Base-by-base conservation (phyloP, 345 rosid species). In the Viola odorata region DNA sequence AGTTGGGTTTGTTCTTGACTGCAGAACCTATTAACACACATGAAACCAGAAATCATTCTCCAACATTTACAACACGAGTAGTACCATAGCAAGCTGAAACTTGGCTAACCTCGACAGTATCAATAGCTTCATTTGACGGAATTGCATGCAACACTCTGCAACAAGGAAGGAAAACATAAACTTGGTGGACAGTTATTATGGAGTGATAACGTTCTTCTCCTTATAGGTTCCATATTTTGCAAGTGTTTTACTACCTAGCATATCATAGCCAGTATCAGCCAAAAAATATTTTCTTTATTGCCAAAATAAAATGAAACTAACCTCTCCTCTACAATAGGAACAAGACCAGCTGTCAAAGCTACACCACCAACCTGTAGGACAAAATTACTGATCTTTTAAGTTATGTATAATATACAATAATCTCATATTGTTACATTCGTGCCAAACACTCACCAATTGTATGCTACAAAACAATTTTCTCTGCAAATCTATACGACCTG, bases 401-500 rank as follows among this genome's bases (percentile, higher is more conserved):
- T 8, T 36, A 56, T 4, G 45, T 14, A 12, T 39, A 45, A 37
- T 57, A 57, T 11, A 23, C 37, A 47, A 57, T 52, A 37, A 36
- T 23, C 70, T 66, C 16, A 12, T 49, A 54, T n/a, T 10, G 15
- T 40, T 41, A 71, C 37, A 9, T 63, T 56, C 36, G 40, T 37
- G 48, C 64, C 55, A 66, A 53, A 71, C 32, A 55, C 82, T 68
- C 72, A 90, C 97, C 88, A 94, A 56, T 64, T 88, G 95, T 64
- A 94, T 90, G 84, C 88, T 90, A 60, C 87, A 79, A 64, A 90
- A 90, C 57, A 94, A 64, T 78, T 86, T 94, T 69, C 96, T 80
- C 66, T 88, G 90, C 67, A 94, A 90, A 55, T 94, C 99, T 63
- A 86, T 82, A 58, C 96, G 91, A 63, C 99, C 97, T 94, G 77